Conservation (phyloP, 352 stramenopile species). For the Plasmopara muralis region DNA sequence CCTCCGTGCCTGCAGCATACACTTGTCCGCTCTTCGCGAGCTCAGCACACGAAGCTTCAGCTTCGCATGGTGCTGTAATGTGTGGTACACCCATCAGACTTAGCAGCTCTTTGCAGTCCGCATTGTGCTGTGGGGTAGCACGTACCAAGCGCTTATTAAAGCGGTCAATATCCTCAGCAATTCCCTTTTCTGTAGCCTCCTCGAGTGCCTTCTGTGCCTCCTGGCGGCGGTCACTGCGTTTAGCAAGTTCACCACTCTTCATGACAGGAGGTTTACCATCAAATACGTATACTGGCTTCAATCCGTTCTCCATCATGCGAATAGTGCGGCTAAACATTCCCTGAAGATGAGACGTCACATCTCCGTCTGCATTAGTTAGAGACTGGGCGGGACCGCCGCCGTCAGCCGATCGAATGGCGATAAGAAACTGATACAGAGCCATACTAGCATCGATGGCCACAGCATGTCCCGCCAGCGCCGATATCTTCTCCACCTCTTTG, state of each 20-base stretch:
- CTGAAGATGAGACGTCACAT: slow-evolving; percentile 89
- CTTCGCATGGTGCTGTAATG: slow-evolving; percentile 95
- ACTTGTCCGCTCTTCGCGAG: slow-evolving; percentile 91
- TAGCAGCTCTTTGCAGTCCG: slow-evolving; percentile 91
- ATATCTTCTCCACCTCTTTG: slow-evolving; percentile 92
- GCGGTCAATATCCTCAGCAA: slow-evolving; percentile 89
- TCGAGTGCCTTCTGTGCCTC: slow-evolving; percentile 82
- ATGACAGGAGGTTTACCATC: slow-evolving; percentile 97
- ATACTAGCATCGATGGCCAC: slow-evolving; percentile 99
- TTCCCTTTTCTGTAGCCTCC: slow-evolving; percentile 78
- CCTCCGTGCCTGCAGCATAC: slow-evolving; percentile 95
- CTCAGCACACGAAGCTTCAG: slow-evolving; percentile 95
- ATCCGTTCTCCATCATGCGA: slow-evolving; percentile 95
- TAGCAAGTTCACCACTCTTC: slow-evolving; percentile 95
- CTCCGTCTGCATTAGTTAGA: slow-evolving; percentile 97
- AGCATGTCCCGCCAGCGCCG: slow-evolving; percentile 91
- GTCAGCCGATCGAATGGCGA: slow-evolving; percentile 83
- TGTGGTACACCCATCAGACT: slow-evolving; percentile 96
- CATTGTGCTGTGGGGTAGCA: slow-evolving; percentile 89
- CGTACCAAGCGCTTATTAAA: slow-evolving; percentile 90
- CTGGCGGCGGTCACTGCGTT: slow-evolving; percentile 88
- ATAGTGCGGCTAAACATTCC: slow-evolving; percentile 99
- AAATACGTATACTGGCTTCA: slow-evolving; percentile 99
- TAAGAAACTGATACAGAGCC: slow-evolving; percentile 99
- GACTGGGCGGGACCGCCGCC: slow-evolving; percentile 82